These are phyloP conservation scores for Dillenia suffruticosa DNA, from an alignment of 164 flowering plant genomes.

Conservation along the genomic window DNA sequence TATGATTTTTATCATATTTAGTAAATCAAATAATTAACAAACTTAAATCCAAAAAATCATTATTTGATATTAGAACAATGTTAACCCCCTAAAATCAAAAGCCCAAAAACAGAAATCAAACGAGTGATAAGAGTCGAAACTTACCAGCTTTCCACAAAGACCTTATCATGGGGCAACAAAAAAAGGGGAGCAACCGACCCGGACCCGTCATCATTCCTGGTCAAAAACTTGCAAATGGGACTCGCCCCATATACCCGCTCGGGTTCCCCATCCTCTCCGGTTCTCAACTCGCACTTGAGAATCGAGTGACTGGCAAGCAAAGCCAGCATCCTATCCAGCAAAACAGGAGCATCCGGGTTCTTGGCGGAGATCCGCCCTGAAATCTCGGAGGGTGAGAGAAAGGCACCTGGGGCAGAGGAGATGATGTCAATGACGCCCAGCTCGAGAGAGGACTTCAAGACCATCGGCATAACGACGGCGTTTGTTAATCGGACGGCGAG, in stretches of 20 bases:
- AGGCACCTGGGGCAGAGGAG: conserved; percentile 1
- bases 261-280: conserved; percentile 6
- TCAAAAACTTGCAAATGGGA: conserved; percentile 21
- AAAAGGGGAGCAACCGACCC: conserved; percentile 16
- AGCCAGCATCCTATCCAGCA: conserved; percentile 20
- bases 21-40: neutral
- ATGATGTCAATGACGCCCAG: conserved; percentile 21
- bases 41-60: neutral
- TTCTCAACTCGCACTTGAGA: conserved; percentile 11
- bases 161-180: conserved; percentile 11
- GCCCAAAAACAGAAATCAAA: neutral
- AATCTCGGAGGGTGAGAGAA: conserved; percentile 18
- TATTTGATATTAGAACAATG: no score
- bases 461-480: conserved; percentile 19
- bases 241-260: conserved; percentile 16
- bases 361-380: conserved; percentile 9
- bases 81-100: neutral
- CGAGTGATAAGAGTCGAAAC: neutral
- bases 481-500: conserved; percentile 17
- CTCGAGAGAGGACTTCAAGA: conserved; percentile 22
- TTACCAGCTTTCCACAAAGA: conserved; percentile 17
- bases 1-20: no score
- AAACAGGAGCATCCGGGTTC: conserved; percentile 19
- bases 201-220: conserved; percentile 8
- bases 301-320: conserved; percentile 19